Conservation (phyloP, 2,329 filamentous ascomycete genomes). For the Microsporum audouinii region DNA sequence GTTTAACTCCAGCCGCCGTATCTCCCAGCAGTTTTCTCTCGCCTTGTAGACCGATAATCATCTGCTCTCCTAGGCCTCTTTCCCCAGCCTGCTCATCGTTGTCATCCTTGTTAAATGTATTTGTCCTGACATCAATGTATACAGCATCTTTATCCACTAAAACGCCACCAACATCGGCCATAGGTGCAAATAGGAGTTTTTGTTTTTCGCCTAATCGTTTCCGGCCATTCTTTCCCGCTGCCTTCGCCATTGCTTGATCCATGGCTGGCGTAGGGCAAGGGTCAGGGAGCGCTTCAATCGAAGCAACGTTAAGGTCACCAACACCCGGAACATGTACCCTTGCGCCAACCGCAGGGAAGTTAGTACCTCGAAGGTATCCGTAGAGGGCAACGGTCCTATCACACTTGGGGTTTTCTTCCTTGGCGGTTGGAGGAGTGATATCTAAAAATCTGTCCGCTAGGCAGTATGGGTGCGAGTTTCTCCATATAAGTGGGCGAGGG, state of each 20-base stretch:
- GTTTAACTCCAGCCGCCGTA: slow-evolving; percentile 66
- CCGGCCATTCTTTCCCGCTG: slow-evolving; percentile 67
- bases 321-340: slow-evolving; percentile 85
- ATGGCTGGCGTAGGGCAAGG: slow-evolving; percentile 89
- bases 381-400: slow-evolving; percentile 85
- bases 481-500: slow-evolving; percentile 87
- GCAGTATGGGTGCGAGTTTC: slow-evolving; percentile 90
- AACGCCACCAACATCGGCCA: slow-evolving; percentile 94
- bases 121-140: slow-evolving; percentile 64
- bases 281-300: slow-evolving; percentile 79
- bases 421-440: slow-evolving; percentile 80
- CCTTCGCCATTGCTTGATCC: slow-evolving; percentile 76
- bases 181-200: slow-evolving; percentile 88
- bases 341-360: slow-evolving; percentile 76
- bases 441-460: slow-evolving; percentile 91
- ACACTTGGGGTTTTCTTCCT: slow-evolving; percentile 79
- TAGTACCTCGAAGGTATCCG: slow-evolving; percentile 87
- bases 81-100: slow-evolving; percentile 54
- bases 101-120: slow-evolving; percentile 57
- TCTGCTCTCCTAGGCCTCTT: slow-evolving; percentile 84
- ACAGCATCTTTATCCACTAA: slow-evolving; percentile 96
- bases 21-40: slow-evolving; percentile 73
- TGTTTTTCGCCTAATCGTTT: slow-evolving; percentile 88
- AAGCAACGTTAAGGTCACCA: slow-evolving; percentile 73
- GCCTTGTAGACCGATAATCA: slow-evolving; percentile 80